Conservation (phyloP, 2,329 filamentous ascomycete species). For the Triangularia setosa region DNA sequence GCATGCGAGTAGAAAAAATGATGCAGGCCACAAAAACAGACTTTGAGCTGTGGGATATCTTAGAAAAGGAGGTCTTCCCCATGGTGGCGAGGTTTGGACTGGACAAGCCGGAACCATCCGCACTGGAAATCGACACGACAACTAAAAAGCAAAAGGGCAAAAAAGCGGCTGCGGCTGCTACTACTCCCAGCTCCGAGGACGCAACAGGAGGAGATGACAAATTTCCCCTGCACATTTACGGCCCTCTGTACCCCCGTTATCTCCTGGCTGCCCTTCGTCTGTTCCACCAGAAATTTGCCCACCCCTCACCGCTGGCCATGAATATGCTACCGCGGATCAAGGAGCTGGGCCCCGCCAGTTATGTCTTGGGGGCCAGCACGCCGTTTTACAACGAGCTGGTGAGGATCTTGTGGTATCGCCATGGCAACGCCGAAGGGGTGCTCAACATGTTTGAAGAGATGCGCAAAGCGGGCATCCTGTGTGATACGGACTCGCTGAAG, state of each 20-base stretch:
- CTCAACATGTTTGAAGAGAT: slow-evolving; percentile 61
- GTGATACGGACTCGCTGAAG: slow-evolving; percentile 46
- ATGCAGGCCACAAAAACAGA: slow-evolving; percentile 58
- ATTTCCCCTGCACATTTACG: slow-evolving; percentile 53
- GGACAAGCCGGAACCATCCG: slow-evolving; percentile 24
- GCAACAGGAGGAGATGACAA: slow-evolving; percentile 14
- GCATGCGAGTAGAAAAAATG: slow-evolving; percentile 47
- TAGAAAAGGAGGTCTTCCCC: slow-evolving; percentile 65
- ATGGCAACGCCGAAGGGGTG: slow-evolving; percentile 54
- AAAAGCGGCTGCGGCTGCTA: not conserved
- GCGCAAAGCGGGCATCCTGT: slow-evolving; percentile 57
- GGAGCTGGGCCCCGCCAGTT: slow-evolving; percentile 63
- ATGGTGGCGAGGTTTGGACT: slow-evolving; percentile 55
- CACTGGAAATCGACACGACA: not conserved
- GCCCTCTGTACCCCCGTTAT: slow-evolving; percentile 61
- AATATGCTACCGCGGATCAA: slow-evolving; percentile 64
- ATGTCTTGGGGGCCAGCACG: slow-evolving; percentile 67
- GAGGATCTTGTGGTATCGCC: slow-evolving; percentile 56
- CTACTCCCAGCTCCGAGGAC: not conserved
- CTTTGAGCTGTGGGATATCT: slow-evolving; percentile 60
- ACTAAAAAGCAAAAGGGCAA: slow-evolving; percentile 8
- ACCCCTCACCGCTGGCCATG: slow-evolving; percentile 56
- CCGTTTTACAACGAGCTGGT: slow-evolving; percentile 67
- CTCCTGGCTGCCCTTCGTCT: slow-evolving; percentile 54
- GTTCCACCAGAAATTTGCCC: slow-evolving; percentile 54